Conservation (phyloP, 805 yeast genomes). For the Ogataea nitratoaversa region DNA sequence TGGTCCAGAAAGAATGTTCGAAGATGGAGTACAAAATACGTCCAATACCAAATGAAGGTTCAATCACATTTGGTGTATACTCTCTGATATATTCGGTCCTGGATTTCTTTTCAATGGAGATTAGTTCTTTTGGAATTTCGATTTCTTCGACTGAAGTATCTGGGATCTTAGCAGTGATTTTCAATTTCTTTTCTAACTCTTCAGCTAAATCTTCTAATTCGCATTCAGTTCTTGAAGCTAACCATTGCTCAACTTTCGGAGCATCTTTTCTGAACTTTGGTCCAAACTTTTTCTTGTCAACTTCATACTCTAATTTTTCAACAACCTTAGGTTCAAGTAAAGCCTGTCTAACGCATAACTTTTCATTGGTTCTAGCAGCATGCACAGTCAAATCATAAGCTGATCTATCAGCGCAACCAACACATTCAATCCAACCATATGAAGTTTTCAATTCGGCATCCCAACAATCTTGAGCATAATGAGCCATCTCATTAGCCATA, state of each 20-base stretch:
- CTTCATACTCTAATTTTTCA: slow-evolving; percentile 77
- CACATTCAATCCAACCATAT: slow-evolving; percentile 99
- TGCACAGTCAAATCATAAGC: slow-evolving; percentile 97
- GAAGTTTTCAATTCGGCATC: slow-evolving; percentile 95
- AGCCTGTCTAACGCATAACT: slow-evolving; percentile 88
- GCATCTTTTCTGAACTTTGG: slow-evolving; percentile 98
- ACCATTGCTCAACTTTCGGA: slow-evolving; percentile 81
- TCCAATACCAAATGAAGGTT: slow-evolving; percentile 99
- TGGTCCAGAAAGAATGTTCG: slow-evolving; percentile 93
- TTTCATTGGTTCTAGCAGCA: slow-evolving; percentile 90
- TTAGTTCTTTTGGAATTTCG: slow-evolving; percentile 65
- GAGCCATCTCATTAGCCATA: slow-evolving; percentile 99
- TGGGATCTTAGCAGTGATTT: slow-evolving; percentile 63
- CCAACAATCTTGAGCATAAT: slow-evolving; percentile 99
- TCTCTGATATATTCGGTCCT: slow-evolving; percentile 90
- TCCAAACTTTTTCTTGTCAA: slow-evolving; percentile 94
- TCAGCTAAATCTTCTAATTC: slow-evolving; percentile 74
- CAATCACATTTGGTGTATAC: slow-evolving; percentile 94
- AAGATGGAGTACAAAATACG: slow-evolving; percentile 90
- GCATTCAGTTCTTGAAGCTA: slow-evolving; percentile 71
- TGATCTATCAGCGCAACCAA: slow-evolving; percentile 99
- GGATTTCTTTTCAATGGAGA: slow-evolving; percentile 72
- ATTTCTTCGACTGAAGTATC: slow-evolving; percentile 53
- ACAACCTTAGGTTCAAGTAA: slow-evolving; percentile 80
- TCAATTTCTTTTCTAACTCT: slow-evolving; percentile 59